phyloP scores from a whole-genome alignment of 306 rosid genomes.

The Hippophae gyantsensis region DNA sequence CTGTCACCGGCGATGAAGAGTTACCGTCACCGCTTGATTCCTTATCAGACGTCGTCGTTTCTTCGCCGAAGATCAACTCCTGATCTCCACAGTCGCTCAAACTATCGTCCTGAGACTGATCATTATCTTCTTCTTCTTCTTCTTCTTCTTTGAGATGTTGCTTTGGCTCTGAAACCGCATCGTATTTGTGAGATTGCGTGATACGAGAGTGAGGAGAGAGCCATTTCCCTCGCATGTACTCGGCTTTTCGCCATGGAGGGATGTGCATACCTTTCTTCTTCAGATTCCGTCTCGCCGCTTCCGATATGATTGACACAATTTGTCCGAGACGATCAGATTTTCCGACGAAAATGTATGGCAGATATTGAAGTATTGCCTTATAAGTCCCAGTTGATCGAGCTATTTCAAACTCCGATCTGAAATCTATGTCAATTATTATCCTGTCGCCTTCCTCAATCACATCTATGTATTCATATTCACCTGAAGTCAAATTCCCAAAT shows the following conservation, averaged over 20 bases:
- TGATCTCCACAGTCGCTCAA: conserved; percentile 49
- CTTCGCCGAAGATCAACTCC: conserved; percentile 67
- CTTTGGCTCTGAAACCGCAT: neutral
- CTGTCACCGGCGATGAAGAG: conserved; percentile 1
- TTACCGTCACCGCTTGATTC: neutral
- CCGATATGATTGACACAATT: conserved; percentile 62
- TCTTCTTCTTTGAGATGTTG: conserved; percentile 1
- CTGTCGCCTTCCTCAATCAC: conserved; percentile 65
- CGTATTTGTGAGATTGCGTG: conserved; percentile 6
- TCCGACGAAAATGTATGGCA: conserved; percentile 82
- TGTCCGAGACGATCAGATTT: conserved; percentile 72
- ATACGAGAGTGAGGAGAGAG: conserved; percentile 55
- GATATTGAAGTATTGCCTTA: conserved; percentile 66
- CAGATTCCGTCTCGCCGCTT: conserved; percentile 75
- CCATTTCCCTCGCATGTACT: conserved; percentile 90
- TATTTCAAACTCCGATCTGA: conserved; percentile 89
- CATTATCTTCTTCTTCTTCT: conserved; percentile 7
- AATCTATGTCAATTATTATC: conserved; percentile 71
- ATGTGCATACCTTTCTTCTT: conserved; percentile 96
- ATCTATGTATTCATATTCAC: conserved; percentile 90
- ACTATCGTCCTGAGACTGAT: conserved; percentile 11
- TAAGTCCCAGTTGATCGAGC: conserved; percentile 84
- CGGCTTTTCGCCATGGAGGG: conserved; percentile 95
- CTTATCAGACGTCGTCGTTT: conserved; percentile 12
- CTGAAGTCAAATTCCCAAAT: conserved; percentile 31